Base-by-base conservation (phyloP, 345 rosid species). In the Linum trigynum region DNA sequence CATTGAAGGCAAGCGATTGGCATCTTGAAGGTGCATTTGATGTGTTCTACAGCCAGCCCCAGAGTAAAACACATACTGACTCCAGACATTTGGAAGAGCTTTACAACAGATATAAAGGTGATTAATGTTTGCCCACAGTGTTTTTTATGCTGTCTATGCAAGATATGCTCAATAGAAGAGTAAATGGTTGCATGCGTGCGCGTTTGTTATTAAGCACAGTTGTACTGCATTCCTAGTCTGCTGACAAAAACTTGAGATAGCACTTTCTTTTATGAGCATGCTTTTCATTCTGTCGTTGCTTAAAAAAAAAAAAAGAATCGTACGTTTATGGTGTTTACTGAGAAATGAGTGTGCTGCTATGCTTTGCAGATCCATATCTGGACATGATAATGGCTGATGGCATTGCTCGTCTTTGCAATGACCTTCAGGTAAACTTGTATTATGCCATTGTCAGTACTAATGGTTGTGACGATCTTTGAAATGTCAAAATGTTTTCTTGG, bases 11-110 rank as follows among this genome's bases (percentile, higher is more conserved):
- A 23, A 86, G 91, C 57, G 96, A 94, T 59, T 94, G 99, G 99
- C 87, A 88, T 69, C 87, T 90, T 39, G 99, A 94, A 80, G 95
- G 88, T 32, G 97, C 99, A 15, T 83, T 94, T 82, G 97, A 94
- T 83, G 72, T 82, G 63, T 90, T 90, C 82, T 94, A 86, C 74
- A 84, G 85, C 73, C 96, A 86, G 68, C 88, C 97, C 40, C 99
- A 94, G 50, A 68, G 80, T 59, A 84, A 78, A 86, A 81, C 82
- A 71, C 77, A 66, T 60, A 79, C 91, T 41, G 96, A 92, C 75
- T 71, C 83, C 15, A 85, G 86, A 81, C 86, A 83, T 76, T 78
- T 90, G 85, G 99, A 92, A 79, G 97, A 90, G 84, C 89, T 92
- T 74, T 92, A 88, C 77, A 80, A 83, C 65, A 84, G 86, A 88